phyloP scores from a whole-genome alignment of 352 stramenopile species.

The Pythium periplocum region DNA sequence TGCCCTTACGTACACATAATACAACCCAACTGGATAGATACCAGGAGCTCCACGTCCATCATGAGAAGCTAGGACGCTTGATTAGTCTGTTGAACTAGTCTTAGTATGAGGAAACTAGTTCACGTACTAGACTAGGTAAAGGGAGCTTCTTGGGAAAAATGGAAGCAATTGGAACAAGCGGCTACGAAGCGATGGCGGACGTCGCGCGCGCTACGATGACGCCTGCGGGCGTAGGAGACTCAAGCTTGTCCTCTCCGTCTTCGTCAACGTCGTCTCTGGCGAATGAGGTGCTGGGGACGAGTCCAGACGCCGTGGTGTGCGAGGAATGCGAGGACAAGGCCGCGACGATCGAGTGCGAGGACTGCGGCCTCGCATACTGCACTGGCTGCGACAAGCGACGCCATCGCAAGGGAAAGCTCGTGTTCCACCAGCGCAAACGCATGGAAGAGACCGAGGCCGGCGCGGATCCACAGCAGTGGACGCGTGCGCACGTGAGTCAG shows the following conservation, averaged over 20 bases:
- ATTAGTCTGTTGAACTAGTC: too few species aligned
- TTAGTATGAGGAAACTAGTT: too few species aligned
- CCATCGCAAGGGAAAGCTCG: constrained; percentile 82
- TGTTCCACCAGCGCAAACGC: constrained; percentile 46
- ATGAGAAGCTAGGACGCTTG: too few species aligned
- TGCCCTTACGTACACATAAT: too few species aligned
- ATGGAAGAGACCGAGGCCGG: neutral
- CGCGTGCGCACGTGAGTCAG: constrained; percentile 30
- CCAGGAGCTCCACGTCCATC: too few species aligned
- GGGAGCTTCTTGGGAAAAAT: too few species aligned
- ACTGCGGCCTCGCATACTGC: constrained; percentile 77
- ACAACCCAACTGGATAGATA: too few species aligned
- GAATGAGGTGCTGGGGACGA: too few species aligned
- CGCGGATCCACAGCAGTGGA: constrained; percentile 9
- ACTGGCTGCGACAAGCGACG: constrained; percentile 49
- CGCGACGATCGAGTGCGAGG: constrained; percentile 49
- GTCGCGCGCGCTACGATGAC: neutral
- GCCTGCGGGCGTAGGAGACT: too few species aligned
- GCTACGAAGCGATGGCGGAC: constrained; percentile 7
- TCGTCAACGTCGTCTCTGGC: constrained; percentile 5
- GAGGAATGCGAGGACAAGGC: constrained; percentile 65
- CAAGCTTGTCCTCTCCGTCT: constrained; percentile 5
- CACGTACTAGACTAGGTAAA: too few species aligned
- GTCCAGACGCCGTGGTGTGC: constrained; percentile 15
- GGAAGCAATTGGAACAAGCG: too few species aligned